These are phyloP conservation scores for Rugonectria rugulosa DNA, from an alignment of 2,329 filamentous ascomycete species.

Conservation along the genomic window DNA sequence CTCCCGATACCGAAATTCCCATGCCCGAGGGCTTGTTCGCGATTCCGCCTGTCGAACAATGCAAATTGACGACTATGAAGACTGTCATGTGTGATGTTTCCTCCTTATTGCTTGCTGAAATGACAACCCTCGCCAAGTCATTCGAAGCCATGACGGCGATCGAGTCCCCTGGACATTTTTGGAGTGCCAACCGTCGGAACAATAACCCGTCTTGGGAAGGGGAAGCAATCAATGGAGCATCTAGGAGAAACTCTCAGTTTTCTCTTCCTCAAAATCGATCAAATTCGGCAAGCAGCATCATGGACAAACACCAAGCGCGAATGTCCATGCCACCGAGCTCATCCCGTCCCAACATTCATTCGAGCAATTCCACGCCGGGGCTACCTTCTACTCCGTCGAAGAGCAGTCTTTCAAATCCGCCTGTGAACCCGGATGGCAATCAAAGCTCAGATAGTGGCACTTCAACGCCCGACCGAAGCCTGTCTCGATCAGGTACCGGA, in stretches of 20 bases:
- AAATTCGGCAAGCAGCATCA: slow-evolving; percentile 58
- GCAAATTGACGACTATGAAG: slow-evolving; percentile 81
- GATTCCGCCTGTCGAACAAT: slow-evolving; percentile 73
- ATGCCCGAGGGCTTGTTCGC: slow-evolving; percentile 73
- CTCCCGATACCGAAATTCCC: slow-evolving; percentile 57
- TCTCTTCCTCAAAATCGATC: slow-evolving; percentile 56
- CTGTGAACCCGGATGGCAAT: slow-evolving; percentile 59
- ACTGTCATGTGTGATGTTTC: slow-evolving; percentile 83
- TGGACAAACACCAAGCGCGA: slow-evolving; percentile 69
- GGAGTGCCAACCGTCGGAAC: slow-evolving; percentile 45
- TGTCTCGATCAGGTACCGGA: slow-evolving; percentile 47
- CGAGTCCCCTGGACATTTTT: slow-evolving; percentile 73
- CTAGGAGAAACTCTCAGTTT: slow-evolving; percentile 65
- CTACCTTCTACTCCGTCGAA: slow-evolving; percentile 61
- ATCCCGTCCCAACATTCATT: slow-evolving; percentile 52
- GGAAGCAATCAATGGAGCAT: slow-evolving; percentile 47
- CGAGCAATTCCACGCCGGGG: slow-evolving; percentile 54
- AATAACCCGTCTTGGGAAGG: slow-evolving; percentile 53
- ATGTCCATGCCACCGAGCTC: slow-evolving; percentile 84
- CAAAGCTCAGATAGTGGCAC: slow-evolving; percentile 45
- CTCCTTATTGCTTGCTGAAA: slow-evolving; percentile 75
- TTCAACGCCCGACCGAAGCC: slow-evolving; percentile 52
- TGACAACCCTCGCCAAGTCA: slow-evolving; percentile 76
- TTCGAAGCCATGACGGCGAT: slow-evolving; percentile 78
- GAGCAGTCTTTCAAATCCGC: slow-evolving; percentile 57